A percentile compares a stretch with the other conserved stretches of the same genome.
phyloP scores from a whole-genome alignment of 169 alveolate genomes.

The Plasmodium fragile region DNA sequence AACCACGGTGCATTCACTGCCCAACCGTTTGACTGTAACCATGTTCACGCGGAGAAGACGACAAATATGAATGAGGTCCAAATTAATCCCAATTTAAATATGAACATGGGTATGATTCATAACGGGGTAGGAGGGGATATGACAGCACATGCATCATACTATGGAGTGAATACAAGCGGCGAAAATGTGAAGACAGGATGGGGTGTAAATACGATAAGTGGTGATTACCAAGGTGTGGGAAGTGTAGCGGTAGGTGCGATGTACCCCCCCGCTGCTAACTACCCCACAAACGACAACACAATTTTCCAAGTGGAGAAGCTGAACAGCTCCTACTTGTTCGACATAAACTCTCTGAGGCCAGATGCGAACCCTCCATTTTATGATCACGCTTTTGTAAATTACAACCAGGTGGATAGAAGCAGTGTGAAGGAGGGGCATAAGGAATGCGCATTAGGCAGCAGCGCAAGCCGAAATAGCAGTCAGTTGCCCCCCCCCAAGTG shows the following conservation, averaged over 20 bases:
- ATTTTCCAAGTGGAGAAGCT: conserved; percentile 14
- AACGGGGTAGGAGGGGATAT: background rate
- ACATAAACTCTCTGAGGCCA: conserved; percentile 27
- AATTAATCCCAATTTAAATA: background rate
- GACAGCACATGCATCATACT: background rate
- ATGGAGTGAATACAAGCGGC: background rate
- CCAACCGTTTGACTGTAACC: background rate
- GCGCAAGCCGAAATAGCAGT: background rate
- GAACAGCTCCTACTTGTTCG: conserved; percentile 26
- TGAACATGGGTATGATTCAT: background rate
- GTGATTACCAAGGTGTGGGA: conserved; percentile 1
- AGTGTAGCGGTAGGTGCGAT: background rate
- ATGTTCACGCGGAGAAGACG: background rate
- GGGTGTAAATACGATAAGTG: conserved; percentile 7
- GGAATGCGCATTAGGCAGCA: background rate
- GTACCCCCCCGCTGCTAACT: background rate
- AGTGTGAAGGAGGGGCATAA: background rate
- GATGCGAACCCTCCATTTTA: conserved; percentile 6
- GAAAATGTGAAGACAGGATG: background rate
- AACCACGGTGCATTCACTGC: background rate
- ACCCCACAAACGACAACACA: background rate
- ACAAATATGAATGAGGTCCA: background rate
- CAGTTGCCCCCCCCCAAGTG: background rate
- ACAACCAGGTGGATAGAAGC: conserved; percentile 9
- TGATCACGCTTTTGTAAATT: conserved; percentile 15